These are phyloP conservation scores for Nadsonia commutata DNA, from an alignment of 1,139 yeast genomes.

Conservation along the genomic window DNA sequence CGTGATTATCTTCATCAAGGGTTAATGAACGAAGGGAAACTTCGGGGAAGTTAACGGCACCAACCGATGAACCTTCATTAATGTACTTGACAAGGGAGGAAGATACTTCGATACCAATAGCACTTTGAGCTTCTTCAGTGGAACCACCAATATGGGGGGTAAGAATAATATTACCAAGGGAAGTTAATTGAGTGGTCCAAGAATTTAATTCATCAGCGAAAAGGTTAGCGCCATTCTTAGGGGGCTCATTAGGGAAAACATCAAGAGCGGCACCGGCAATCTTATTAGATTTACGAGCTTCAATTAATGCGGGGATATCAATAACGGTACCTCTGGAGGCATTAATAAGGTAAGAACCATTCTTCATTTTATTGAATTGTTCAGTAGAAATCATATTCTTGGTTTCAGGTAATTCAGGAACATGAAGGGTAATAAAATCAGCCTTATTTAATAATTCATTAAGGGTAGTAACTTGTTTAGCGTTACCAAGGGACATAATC, in stretches of 20 bases:
- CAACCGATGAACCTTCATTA: slow-evolving; percentile 91
- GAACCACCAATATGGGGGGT: slow-evolving; percentile 99
- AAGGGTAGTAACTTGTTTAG: slow-evolving; percentile 77
- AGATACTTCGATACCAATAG: slow-evolving; percentile 93
- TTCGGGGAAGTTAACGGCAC: slow-evolving; percentile 99
- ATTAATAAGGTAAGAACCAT: slow-evolving; percentile 85
- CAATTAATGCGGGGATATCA: slow-evolving; percentile 84
- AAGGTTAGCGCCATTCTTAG: slow-evolving; percentile 80
- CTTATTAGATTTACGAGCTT: slow-evolving; percentile 85
- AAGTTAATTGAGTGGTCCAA: slow-evolving; percentile 74
- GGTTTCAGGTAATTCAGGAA: slow-evolving; percentile 90
- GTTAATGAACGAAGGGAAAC: slow-evolving; percentile 82
- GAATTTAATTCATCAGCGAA: slow-evolving; percentile 58
- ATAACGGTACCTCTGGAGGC: slow-evolving; percentile 98
- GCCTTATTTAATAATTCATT: slow-evolving; percentile 68
- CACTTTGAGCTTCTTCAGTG: slow-evolving; percentile 97
- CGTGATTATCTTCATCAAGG: slow-evolving; percentile 69
- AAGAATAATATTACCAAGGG: slow-evolving; percentile 75
- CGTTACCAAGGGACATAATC: slow-evolving; percentile 95
- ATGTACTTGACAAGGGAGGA: slow-evolving; percentile 76
- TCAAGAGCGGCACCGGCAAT: slow-evolving; percentile 97
- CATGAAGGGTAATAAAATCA: slow-evolving; percentile 87
- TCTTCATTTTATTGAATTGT: slow-evolving; percentile 92
- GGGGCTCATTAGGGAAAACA: slow-evolving; percentile 96
- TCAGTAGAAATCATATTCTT: slow-evolving; percentile 78